phyloP scores from a whole-genome alignment of 2,329 filamentous ascomycete genomes.

The Albifimbria verrucaria region DNA sequence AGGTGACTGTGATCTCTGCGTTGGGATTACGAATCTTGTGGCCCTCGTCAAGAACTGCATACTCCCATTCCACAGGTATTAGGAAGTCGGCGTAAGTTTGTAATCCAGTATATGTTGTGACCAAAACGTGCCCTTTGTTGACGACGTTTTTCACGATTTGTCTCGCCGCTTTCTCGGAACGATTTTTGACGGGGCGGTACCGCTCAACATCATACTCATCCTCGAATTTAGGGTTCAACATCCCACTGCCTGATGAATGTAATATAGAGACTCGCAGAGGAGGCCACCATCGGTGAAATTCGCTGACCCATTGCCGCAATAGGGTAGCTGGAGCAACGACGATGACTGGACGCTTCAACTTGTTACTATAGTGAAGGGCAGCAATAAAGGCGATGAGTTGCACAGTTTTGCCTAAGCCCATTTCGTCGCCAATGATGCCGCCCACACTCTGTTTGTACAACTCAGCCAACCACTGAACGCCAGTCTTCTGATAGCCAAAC shows the following conservation, averaged over 20 bases:
- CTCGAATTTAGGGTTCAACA: constrained; percentile 76
- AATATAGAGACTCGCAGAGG: constrained; percentile 92
- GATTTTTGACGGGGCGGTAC: constrained; percentile 28
- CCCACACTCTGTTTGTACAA: constrained; percentile 86
- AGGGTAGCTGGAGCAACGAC: constrained; percentile 93
- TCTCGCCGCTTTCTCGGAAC: constrained; percentile 59
- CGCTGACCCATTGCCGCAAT: constrained; percentile 96
- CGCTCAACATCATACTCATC: constrained; percentile 48
- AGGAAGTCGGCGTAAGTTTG: constrained; percentile 85
- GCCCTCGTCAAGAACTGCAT: constrained; percentile 91
- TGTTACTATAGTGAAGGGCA: constrained; percentile 86
- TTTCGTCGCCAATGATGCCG: constrained; percentile 94
- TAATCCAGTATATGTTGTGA: constrained; percentile 95
- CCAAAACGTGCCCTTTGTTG: constrained; percentile 82
- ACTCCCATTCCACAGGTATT: constrained; percentile 83
- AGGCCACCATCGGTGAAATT: constrained; percentile 99
- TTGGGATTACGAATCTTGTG: constrained; percentile 98
- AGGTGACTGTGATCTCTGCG: constrained; percentile 88
- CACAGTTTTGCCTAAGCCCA: constrained; percentile 95
- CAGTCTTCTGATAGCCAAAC: constrained; percentile 96
- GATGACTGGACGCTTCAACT: constrained; percentile 79
- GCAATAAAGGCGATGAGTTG: constrained; percentile 75
- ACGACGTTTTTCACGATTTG: constrained; percentile 80
- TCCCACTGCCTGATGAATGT: constrained; percentile 92
- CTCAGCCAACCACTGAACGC: constrained; percentile 94